Base-by-base conservation (phyloP, 208 protist species). In the Wallacemonas rigidus region DNA sequence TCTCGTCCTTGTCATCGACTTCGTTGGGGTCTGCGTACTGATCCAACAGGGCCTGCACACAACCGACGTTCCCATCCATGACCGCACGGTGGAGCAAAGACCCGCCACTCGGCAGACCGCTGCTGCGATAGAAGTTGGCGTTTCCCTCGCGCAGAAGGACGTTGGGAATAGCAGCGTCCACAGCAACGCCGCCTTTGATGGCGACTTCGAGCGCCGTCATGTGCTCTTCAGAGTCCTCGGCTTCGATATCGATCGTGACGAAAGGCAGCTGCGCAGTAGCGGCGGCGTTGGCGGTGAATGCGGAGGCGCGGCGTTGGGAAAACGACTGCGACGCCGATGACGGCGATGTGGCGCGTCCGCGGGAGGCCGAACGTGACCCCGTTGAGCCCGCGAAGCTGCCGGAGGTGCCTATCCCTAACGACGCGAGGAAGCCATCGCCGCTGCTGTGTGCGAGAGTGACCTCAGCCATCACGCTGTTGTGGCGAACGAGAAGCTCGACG, bases 141-240 rank as follows among this genome's bases (percentile, higher is more conserved):
- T 83, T 78, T 14, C 79, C 89, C 40, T 89, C 72, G 5, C 62
- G 70, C 12, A 92, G 76, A 17, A 95, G 73, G 36, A 86, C 58
- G 3, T 74, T 62, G 4, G 77, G 77, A 14, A 93, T 87, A 14
- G 38, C 60, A 17, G 36, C 36, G 15, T 69, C 69, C 3, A 36
- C 47, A 62, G 79, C 58, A 39, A 50, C 62, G 3, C 69, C 72
- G 15, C 71, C 47, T 51, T 72, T 83, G 17, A 93, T 80, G 3
- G 90, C 88, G 78, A 92, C 79, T 77, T 95, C 85, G 1, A 96
- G 72, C 57, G 92, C 76, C 14, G 92, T 93, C 44, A 54, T 56
- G 45, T 77, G 69, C 11, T 53, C 65, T 2, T 76, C 48, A 41
- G 53, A 9, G 17, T 94, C 89, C 57, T 86, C 82, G 11, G 86